Evolutionary conservation across 371 early-diverging fungal species (phyloP), one percentile per base, ranked within the genome.

Genomic region (Mortierella sp.): DNA sequence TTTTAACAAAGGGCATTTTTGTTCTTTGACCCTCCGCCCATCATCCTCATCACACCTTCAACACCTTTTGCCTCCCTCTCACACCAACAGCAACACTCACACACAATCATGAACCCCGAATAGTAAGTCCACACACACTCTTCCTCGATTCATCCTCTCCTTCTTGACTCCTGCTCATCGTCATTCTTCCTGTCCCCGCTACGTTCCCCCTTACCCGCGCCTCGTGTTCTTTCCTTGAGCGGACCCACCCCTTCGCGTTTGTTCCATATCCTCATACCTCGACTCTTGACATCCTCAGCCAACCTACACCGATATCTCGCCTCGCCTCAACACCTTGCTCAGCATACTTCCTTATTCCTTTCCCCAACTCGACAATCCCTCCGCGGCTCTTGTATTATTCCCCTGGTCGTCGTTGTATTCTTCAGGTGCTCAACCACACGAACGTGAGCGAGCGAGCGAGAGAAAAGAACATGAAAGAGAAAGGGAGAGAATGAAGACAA

Each of bases 21-120:
- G 26, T 46, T 69, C 26, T 69, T 24, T 46, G 40, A 26, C 46
- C 40, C 44, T 21, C 26, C 26, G 44, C 9, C 70, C 44, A 69
- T 24, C 44, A 19, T 37, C 40, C 21, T 37, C 70, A 37, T 26
- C 70, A 21, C 44, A 46, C 70, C 70, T 37, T 57, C 59, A 24
- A 69, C 43, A 24, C 46, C 48, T 46, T 46, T 46, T 46, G 9
- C 48, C 48, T 14, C 71, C 31, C 54, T 10, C 26, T 31, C 24
- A 24, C 64, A 8, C 72, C 59, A 57, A 57, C 57, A 28, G 11
- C 28, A 28, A 59, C 59, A 31, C 59, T 3, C 31, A 55, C 71
- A 34, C 54, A 67, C 26, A 72, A 83, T 48, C 26, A 84, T 84
- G 84, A 84, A 84, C 73, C 81, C 84, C 28, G 84, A 84, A 73